Evolutionary conservation across 1,284 basidiomycete genomes (phyloP), one percentile per base, ranked within the genome.

Genomic region (Boletellus deceptivus): DNA sequence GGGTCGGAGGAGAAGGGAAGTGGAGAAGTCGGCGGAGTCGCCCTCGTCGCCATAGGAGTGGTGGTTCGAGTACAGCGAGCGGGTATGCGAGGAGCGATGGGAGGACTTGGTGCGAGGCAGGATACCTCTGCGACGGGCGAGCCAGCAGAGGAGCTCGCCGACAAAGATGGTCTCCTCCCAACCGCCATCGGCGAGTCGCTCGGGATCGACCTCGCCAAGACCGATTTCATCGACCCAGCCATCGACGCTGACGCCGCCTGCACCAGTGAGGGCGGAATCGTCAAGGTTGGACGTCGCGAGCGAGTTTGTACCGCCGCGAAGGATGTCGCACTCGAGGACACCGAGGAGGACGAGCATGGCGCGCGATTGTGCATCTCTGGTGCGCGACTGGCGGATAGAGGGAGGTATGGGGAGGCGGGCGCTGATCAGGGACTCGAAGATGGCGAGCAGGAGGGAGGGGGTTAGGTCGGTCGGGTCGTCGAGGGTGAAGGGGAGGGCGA

Each of bases 341-440:
- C 88, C 89, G 17, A 91, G 75, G 51, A 93, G 84, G 13, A 91
- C 75, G 62, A 91, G 88, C 76, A 89, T 87, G 41, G 82, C 80
- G 29, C 82, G 70, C 13, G 76, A 68, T 55, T 74, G 74, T 17
- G 71, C 68, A 34, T 69, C 67, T 38, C 64, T 62, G 20, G 71
- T 73, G 48, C 69, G 70, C 27, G 72, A 71, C 8, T 68, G 70
- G 46, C 78, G 73, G 27, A 77, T 67, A 29, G 65, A 49, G 11
- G 64, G 33, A 38, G 73, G 54, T 51, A 84, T 73, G 27, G 77
- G 78, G 7, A 80, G 72, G 27, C 76, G 76, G 3, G 67, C 62
- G 47, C 68, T 55, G 35, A 85, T 72, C 48, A 88, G 70, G 10
- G 75, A 79, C 56, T 87, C 82, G 17, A 89, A 73, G 54, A 86